Conservation (phyloP, 108 stramenopile species). For the Conticribra guillardii region DNA sequence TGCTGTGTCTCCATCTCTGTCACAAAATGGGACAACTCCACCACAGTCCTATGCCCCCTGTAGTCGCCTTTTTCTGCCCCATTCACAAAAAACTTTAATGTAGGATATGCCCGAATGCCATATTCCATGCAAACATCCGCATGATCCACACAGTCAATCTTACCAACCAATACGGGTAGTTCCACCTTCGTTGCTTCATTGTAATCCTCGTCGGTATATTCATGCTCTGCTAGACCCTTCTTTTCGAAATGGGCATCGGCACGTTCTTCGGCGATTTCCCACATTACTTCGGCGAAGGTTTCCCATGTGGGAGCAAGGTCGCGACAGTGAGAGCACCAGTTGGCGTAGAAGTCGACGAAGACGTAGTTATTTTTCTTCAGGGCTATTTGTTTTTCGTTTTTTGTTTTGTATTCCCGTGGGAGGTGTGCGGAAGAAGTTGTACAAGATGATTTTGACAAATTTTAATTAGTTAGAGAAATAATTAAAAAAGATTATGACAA, state of each 20-base stretch:
- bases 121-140: constrained; percentile 70
- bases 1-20: constrained; percentile 67
- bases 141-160: constrained; percentile 92
- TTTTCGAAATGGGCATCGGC: constrained; percentile 40
- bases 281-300: constrained; percentile 83
- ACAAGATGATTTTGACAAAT: background rate
- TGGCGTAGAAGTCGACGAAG: constrained; percentile 80
- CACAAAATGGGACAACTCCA: constrained; percentile 77
- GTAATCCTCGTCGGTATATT: constrained; percentile 68
- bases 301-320: constrained; percentile 89
- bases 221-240: constrained; percentile 27
- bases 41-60: constrained; percentile 76
- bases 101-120: constrained; percentile 90
- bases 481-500: no score
- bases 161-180: constrained; percentile 78
- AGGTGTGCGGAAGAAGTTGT: background rate
- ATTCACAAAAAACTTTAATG: constrained; percentile 86
- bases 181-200: constrained; percentile 64
- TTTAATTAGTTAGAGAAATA: no score
- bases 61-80: constrained; percentile 80
- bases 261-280: constrained; percentile 52
- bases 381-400: constrained; percentile 2
- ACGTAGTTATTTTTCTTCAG: constrained; percentile 55
- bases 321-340: constrained; percentile 91
- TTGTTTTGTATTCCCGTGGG: background rate